These are phyloP conservation scores for Speleostelium caveatum DNA, from an alignment of 78 protist genomes.

Conservation along the genomic window DNA sequence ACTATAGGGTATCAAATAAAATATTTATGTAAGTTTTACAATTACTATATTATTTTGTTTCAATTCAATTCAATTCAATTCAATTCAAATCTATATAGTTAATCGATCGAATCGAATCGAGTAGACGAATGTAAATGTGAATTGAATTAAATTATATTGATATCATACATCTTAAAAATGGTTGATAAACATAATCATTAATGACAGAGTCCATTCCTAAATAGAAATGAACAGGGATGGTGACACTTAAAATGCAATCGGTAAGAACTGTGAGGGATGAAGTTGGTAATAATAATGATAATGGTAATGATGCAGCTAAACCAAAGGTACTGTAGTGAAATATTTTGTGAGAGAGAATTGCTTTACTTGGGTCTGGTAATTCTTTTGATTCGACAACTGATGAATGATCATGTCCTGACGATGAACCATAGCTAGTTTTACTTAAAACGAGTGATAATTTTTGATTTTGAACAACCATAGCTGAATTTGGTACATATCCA, in stretches of 20 bases:
- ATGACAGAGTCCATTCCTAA: conserved; percentile 60
- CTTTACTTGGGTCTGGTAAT: conserved; percentile 29
- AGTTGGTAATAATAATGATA: conserved; percentile 12
- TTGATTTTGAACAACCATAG: background rate
- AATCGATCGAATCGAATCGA: too few species aligned
- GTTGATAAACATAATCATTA: conserved; percentile 50
- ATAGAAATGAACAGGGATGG: conserved; percentile 38
- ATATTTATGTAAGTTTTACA: too few species aligned
- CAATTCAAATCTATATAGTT: too few species aligned
- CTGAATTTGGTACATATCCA: conserved; percentile 2
- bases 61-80: too few species aligned
- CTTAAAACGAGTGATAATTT: background rate
- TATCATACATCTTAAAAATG: conserved; percentile 7
- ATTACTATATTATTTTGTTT: background rate
- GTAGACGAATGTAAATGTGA: too few species aligned
- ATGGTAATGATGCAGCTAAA: conserved; percentile 9
- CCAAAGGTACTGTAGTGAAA: conserved; percentile 61
- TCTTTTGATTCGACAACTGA: background rate
- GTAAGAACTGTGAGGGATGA: conserved; percentile 1
- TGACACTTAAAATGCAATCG: conserved; percentile 11
- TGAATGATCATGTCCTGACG: background rate
- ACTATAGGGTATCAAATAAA: background rate
- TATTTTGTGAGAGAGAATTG: background rate
- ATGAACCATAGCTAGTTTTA: background rate
- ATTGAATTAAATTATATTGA: too few species aligned